Base-by-base conservation (phyloP, 2,329 filamentous ascomycete species). In the Sphaerulina populicola region DNA sequence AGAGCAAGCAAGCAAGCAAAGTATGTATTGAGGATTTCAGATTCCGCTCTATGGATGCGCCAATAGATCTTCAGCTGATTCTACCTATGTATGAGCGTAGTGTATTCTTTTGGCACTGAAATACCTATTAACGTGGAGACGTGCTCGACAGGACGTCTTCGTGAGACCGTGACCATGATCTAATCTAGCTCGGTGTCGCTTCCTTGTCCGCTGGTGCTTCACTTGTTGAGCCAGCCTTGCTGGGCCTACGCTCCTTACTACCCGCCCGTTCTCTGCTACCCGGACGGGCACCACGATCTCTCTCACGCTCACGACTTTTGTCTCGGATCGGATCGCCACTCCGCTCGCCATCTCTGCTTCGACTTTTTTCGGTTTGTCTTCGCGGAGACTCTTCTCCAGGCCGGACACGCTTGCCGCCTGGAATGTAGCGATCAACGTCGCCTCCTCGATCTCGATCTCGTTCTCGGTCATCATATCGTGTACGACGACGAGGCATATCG, bases 391-490 rank as follows among this genome's bases (percentile, higher is more conserved):
- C 46, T 21, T 54, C 43, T 30, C 47, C 49, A 23, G 59, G 46
- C 15, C 46, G 46, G 4, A 48, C 30, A n/a, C 46, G 46, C 38
- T 48, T 55, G n/a, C 62, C 57, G 18, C 65, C 60, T n/a, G 66
- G 66, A 3, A 67, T 58, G 45, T 66, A 68, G 6, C 66, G 62
- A 56, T 68, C 66, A 30, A 48, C 51, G 12, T 58, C 54, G 2
- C 39, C 27, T 47, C 57, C 6, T 63, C 65, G 64, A 12, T 68
- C 66, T 3, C 66, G 59, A n/a, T 56, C 54, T 2, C 31, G 64
- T 10, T 68, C 66, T 4, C 66, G 59, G 15, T 56, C 54, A 0
- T 62, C 60, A 30, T 50, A 57, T 14, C 55, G 53, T 29, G 47
- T 35, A 10, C 55, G 47, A 14, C 52, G 42, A 18, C 52, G 52